phyloP scores from a whole-genome alignment of 83 land plant species.

The Thuja plicata region DNA sequence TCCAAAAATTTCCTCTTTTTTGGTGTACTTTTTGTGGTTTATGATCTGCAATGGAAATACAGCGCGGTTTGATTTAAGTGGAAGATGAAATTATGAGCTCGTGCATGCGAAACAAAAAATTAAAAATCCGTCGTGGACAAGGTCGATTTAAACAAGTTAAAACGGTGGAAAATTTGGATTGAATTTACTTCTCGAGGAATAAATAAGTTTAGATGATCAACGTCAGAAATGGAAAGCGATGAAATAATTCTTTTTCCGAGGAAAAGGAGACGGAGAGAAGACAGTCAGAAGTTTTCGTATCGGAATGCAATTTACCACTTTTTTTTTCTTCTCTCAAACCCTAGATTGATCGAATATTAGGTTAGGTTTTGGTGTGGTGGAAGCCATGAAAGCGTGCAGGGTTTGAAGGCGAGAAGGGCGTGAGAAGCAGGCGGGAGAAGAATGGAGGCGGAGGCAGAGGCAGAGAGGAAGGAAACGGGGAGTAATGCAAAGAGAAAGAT shows the following conservation, averaged over 20 bases:
- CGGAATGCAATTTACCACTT: too few species aligned
- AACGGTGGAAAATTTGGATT: not conserved
- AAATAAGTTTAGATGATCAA: constrained; percentile 1
- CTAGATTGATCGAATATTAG: constrained; percentile 3
- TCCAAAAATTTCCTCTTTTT: too few species aligned
- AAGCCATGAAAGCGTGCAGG: not conserved
- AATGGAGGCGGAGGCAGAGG: constrained; percentile 3
- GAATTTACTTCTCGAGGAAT: constrained; percentile 6
- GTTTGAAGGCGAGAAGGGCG: not conserved
- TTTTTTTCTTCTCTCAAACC: not conserved
- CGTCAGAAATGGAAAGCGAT: constrained; percentile 15
- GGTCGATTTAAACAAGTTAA: constrained; percentile 10
- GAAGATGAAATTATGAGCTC: not conserved
- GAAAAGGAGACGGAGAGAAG: not conserved
- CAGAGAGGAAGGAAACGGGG: constrained; percentile 24
- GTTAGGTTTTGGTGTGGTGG: not conserved
- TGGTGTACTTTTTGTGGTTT: not conserved
- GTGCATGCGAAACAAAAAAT: constrained; percentile 4
- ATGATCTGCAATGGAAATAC: constrained; percentile 7
- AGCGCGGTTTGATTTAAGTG: constrained; percentile 8
- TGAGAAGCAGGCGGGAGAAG: not conserved
- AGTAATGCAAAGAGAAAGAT: constrained; percentile 64
- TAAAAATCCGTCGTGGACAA: not conserved
- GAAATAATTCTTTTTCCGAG: constrained; percentile 1
- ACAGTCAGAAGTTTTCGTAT: too few species aligned